phyloP scores from a whole-genome alignment of 2,329 filamentous ascomycete genomes.

The Zymoseptoria pseudotritici region DNA sequence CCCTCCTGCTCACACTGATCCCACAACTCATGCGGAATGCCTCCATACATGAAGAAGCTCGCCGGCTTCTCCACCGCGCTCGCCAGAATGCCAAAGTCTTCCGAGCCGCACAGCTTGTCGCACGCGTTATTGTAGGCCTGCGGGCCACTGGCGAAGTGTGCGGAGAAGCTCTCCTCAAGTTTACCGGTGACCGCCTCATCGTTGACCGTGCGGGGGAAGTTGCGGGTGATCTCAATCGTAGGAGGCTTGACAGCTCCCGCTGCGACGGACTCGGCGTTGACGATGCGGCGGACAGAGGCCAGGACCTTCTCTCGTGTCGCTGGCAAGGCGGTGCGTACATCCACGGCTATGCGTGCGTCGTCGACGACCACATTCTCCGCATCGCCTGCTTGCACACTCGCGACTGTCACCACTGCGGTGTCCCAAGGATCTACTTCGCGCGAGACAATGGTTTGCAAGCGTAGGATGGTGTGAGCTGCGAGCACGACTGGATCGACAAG shows the following conservation, averaged over 20 bases:
- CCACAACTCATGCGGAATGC: slow-evolving; percentile 44
- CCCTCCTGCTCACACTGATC: slow-evolving; percentile 43
- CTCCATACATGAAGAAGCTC: slow-evolving; percentile 52
- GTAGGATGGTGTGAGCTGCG: slow-evolving; percentile 48
- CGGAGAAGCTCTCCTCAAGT: slow-evolving; percentile 39
- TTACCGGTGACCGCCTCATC: slow-evolving; percentile 38
- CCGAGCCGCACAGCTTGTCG: slow-evolving; percentile 41
- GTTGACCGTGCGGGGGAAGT: slow-evolving; percentile 47
- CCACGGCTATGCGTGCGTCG: slow-evolving; percentile 47
- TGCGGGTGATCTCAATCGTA: slow-evolving; percentile 33
- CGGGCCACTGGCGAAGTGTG: slow-evolving; percentile 37
- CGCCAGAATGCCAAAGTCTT: slow-evolving; percentile 54
- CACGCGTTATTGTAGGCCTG: slow-evolving; percentile 34
- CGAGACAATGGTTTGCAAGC: slow-evolving; percentile 53
- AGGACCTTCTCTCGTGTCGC: slow-evolving; percentile 43
- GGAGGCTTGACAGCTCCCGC: slow-evolving; percentile 40
- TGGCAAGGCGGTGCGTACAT: slow-evolving; percentile 44
- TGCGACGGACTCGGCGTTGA: slow-evolving; percentile 49
- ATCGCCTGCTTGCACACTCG: slow-evolving; percentile 51
- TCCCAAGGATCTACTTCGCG: slow-evolving; percentile 49
- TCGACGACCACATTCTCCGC: slow-evolving; percentile 55
- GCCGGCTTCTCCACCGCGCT: slow-evolving; percentile 43
- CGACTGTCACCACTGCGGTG: slow-evolving; percentile 52
- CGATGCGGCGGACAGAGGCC: slow-evolving; percentile 44
- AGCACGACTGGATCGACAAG: slow-evolving; percentile 53